Evolutionary conservation across 345 rosid genomes (phyloP).

Genomic region (Citrus australasica): DNA sequence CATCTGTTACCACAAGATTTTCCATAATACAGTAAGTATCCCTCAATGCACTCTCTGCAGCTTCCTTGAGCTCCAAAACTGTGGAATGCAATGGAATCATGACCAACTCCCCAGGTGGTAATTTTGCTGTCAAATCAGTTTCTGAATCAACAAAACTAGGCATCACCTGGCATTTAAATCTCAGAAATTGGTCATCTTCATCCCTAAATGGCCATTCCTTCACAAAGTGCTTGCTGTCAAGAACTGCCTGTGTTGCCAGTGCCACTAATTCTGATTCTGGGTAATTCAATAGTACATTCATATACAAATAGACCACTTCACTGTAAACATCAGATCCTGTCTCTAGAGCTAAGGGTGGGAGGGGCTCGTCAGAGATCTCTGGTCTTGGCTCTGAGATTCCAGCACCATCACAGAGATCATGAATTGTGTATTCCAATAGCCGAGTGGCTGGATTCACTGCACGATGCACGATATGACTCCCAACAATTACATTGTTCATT

Average conservation of each 20-base stretch:
- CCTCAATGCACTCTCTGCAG: slow-evolving; percentile 48
- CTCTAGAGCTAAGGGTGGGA: slow-evolving; percentile 18
- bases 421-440: slow-evolving; percentile 70
- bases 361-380: slow-evolving; percentile 14
- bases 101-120: slow-evolving; percentile 57
- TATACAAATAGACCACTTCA: slow-evolving; percentile 53
- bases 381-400: slow-evolving; percentile 12
- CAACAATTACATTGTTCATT: slow-evolving; percentile 72
- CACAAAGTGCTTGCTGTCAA: slow-evolving; percentile 72
- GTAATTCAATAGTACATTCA: slow-evolving; percentile 48
- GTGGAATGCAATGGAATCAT: slow-evolving; percentile 61
- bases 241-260: slow-evolving; percentile 48
- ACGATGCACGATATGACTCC: slow-evolving; percentile 48
- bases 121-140: slow-evolving; percentile 18
- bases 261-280: slow-evolving; percentile 47
- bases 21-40: slow-evolving; percentile 70
- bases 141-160: slow-evolving; percentile 34
- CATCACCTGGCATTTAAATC: slow-evolving; percentile 51
- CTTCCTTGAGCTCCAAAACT: slow-evolving; percentile 58
- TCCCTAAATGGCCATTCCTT: slow-evolving; percentile 70
- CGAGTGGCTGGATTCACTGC: slow-evolving; percentile 55
- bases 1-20: slow-evolving; percentile 46
- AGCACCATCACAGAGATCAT: slow-evolving; percentile 33
- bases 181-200: slow-evolving; percentile 41
- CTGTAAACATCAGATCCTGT: slow-evolving; percentile 50